Conservation (phyloP, 2,329 filamentous ascomycete species). For the Exophiala phaeomuriformis region DNA sequence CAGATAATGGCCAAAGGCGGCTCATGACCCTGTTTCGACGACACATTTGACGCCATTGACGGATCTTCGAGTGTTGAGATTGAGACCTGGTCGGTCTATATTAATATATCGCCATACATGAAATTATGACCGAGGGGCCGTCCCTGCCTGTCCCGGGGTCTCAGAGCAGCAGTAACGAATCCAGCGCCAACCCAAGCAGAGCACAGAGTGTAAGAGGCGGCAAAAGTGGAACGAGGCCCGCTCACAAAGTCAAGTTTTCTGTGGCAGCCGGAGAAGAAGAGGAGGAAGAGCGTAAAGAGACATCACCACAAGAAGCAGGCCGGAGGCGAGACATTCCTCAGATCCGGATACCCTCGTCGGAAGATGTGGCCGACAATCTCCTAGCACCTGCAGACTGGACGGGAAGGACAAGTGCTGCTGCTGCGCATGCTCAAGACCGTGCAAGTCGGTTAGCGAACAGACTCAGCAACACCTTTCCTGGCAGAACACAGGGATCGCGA, state of each 20-base stretch:
- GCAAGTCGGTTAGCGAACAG: slow-evolving; percentile 17
- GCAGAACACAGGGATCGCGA: background rate
- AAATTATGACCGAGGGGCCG: slow-evolving; percentile 9
- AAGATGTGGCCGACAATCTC: slow-evolving; percentile 16
- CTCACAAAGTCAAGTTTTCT: slow-evolving; percentile 20
- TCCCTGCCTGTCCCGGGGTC: background rate
- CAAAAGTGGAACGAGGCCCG: background rate
- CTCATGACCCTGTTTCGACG: background rate
- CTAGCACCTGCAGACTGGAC: slow-evolving; percentile 9
- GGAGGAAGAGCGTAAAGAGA: background rate
- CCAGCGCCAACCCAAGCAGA: slow-evolving; percentile 4
- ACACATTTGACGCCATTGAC: too few species aligned
- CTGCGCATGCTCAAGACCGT: slow-evolving; percentile 18
- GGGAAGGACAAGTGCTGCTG: slow-evolving; percentile 17
- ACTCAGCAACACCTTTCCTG: slow-evolving; percentile 7
- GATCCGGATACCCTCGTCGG: slow-evolving; percentile 12
- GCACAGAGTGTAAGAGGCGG: slow-evolving; percentile 3
- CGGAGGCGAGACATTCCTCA: slow-evolving; percentile 8
- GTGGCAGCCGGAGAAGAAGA: slow-evolving; percentile 2
- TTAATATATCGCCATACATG: background rate
- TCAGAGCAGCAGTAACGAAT: slow-evolving; percentile 7
- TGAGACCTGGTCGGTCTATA: too few species aligned
- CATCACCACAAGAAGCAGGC: background rate
- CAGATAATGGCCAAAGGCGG: background rate
- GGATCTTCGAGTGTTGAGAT: too few species aligned